Conservation (phyloP, 495 filamentous ascomycete genomes). For the Peziza echinospora region DNA sequence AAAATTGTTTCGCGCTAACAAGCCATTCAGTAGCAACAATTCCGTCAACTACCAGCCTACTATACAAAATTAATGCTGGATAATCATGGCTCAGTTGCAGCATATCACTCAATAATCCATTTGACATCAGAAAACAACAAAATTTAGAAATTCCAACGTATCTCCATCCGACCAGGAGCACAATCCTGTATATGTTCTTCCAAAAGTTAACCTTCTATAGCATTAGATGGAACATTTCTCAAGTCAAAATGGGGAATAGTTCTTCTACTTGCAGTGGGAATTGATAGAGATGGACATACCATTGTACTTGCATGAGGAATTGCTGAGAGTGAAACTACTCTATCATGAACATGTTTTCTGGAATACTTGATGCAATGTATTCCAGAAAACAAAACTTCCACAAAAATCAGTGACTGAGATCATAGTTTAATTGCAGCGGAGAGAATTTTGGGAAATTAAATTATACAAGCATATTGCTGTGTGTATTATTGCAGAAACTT, state of each 20-base stretch:
- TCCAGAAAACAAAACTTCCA: background rate
- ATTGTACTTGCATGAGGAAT: slow-evolving; percentile 1
- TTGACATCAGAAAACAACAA: too few species aligned
- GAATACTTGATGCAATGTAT: background rate
- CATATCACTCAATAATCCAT: too few species aligned
- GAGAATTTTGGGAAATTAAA: background rate
- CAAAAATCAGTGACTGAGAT: slow-evolving; percentile 3
- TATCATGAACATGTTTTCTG: slow-evolving; percentile 2
- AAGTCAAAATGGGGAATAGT: slow-evolving; percentile 2
- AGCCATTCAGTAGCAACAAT: too few species aligned
- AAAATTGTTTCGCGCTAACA: too few species aligned
- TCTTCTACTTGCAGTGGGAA: slow-evolving; percentile 1
- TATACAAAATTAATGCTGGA: too few species aligned
- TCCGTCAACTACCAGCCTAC: too few species aligned
- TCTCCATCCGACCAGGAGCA: slow-evolving; percentile 3
- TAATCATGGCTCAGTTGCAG: too few species aligned
- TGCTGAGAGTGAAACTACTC: slow-evolving; percentile 5
- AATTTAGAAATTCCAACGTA: slow-evolving; percentile 1
- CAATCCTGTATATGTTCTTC: background rate
- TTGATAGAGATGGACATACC: slow-evolving; percentile 3
- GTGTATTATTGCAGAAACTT: background rate
- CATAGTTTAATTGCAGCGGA: slow-evolving; percentile 1
- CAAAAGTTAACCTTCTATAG: slow-evolving; percentile 1
- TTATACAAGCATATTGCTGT: background rate
- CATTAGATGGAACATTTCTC: slow-evolving; percentile 3